A percentile compares a stretch with the other conserved stretches of the same genome.
phyloP scores from a whole-genome alignment of 441 rosid species.

The Adansonia madagascariensis region DNA sequence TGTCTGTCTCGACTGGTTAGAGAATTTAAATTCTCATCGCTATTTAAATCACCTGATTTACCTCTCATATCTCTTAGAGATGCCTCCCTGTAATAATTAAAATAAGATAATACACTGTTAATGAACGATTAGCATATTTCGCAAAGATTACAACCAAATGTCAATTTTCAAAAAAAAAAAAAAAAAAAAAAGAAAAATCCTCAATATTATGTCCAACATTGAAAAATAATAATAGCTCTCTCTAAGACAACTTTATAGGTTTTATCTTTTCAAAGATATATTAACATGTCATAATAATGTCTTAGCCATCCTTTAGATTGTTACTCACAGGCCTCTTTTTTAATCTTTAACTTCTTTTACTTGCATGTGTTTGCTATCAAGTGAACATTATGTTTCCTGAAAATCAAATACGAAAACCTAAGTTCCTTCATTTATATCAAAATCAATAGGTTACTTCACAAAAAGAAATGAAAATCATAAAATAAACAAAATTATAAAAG shows the following conservation, averaged over 20 bases:
- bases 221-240: slow-evolving; percentile 10
- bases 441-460: neutral
- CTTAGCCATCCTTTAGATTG: slow-evolving; percentile 2
- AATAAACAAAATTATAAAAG: neutral
- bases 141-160: neutral
- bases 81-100: slow-evolving; percentile 51
- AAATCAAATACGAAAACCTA: neutral
- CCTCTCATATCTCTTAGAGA: slow-evolving; percentile 75
- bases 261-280: slow-evolving; percentile 14
- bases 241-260: slow-evolving; percentile 17
- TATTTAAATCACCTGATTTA: slow-evolving; percentile 68
- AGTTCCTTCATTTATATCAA: slow-evolving; percentile 5
- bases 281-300: neutral
- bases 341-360: neutral
- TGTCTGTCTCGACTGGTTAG: slow-evolving; percentile 59
- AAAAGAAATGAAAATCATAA: neutral
- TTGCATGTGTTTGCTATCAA: neutral
- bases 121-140: slow-evolving; percentile 1
- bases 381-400: neutral
- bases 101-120: too few relatives aligned
- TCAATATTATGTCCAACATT: neutral
- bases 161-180: neutral
- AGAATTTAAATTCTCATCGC: slow-evolving; percentile 58
- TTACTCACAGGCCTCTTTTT: neutral
- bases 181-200: too few relatives aligned